Conservation (phyloP, 192 early-diverging fungal species). For the Lunasporangiospora selenospora region DNA sequence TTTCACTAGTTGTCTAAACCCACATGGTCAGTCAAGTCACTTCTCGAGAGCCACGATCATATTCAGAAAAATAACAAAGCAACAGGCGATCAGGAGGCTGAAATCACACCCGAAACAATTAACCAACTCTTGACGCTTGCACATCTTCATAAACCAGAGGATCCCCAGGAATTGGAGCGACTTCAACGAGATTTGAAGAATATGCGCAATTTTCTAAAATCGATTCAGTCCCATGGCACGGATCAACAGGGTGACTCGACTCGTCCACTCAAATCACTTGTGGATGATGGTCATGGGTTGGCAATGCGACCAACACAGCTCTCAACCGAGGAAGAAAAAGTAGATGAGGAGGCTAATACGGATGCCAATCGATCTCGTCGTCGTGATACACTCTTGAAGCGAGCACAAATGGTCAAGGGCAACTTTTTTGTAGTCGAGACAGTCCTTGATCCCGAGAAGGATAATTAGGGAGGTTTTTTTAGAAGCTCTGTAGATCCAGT, state of each 20-base stretch:
- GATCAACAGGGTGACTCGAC: conserved; percentile 6
- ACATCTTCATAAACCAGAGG: conserved; percentile 26
- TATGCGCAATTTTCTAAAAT: conserved; percentile 36
- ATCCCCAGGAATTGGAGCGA: conserved; percentile 11
- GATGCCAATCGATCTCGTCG: conserved; percentile 3
- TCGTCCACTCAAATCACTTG: conserved; percentile 15
- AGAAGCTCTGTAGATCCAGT: too few species aligned
- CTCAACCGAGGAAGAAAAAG: background rate
- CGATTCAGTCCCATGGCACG: conserved; percentile 7
- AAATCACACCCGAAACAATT: conserved; percentile 34
- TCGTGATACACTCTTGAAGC: conserved; percentile 11
- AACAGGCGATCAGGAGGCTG: too few species aligned
- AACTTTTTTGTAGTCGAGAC: conserved; percentile 42
- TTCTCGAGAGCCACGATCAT: too few species aligned
- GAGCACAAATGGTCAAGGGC: conserved; percentile 25
- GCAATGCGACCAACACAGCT: conserved; percentile 2
- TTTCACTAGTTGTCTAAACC: too few species aligned
- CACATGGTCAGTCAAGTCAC: too few species aligned
- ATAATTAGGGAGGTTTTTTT: background rate
- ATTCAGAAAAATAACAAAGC: too few species aligned
- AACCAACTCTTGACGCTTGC: conserved; percentile 21
- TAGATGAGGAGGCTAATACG: too few species aligned
- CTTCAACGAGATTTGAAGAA: conserved; percentile 30
- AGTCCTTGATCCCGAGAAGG: conserved; percentile 17
- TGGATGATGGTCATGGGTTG: conserved; percentile 34